A percentile compares a stretch with the other conserved stretches of the same genome.
phyloP scores from a whole-genome alignment of 805 yeast genomes.

The Saccharomycopsis sp. region DNA sequence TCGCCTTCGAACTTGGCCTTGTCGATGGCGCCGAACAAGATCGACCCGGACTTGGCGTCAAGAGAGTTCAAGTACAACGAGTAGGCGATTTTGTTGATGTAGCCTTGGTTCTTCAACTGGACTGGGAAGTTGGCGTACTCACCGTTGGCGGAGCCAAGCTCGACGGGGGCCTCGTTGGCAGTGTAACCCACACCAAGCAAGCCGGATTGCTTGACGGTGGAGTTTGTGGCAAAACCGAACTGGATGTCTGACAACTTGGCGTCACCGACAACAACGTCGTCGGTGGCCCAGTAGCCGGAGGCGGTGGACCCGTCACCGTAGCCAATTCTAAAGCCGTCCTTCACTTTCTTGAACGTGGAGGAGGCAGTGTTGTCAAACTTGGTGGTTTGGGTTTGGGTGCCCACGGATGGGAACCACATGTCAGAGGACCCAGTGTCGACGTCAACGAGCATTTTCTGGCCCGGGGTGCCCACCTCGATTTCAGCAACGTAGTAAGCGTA shows the following conservation, averaged over 20 bases:
- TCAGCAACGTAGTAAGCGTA: slow-evolving; percentile 37
- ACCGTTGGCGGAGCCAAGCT: slow-evolving; percentile 18
- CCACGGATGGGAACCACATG: slow-evolving; percentile 35
- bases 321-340: slow-evolving; percentile 30
- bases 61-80: slow-evolving; percentile 50
- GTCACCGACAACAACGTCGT: slow-evolving; percentile 21
- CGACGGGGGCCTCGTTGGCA: slow-evolving; percentile 55
- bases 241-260: slow-evolving; percentile 12
- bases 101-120: slow-evolving; percentile 48
- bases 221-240: slow-evolving; percentile 20
- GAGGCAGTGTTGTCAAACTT: slow-evolving; percentile 28
- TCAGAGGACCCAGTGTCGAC: slow-evolving; percentile 45
- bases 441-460: slow-evolving; percentile 33
- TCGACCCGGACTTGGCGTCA: slow-evolving; percentile 38
- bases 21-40: slow-evolving; percentile 68
- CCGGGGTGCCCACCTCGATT: slow-evolving; percentile 36
- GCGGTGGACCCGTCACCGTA: slow-evolving; percentile 45
- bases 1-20: slow-evolving; percentile 50
- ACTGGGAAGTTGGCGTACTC: slow-evolving; percentile 59
- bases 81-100: slow-evolving; percentile 46
- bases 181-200: slow-evolving; percentile 67
- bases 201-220: slow-evolving; percentile 32
- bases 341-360: slow-evolving; percentile 27
- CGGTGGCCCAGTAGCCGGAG: slow-evolving; percentile 36
- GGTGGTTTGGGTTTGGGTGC: slow-evolving; percentile 27